Evolutionary conservation across 2,329 filamentous ascomycete genomes (phyloP).

Genomic region (Neurospora crassa): DNA sequence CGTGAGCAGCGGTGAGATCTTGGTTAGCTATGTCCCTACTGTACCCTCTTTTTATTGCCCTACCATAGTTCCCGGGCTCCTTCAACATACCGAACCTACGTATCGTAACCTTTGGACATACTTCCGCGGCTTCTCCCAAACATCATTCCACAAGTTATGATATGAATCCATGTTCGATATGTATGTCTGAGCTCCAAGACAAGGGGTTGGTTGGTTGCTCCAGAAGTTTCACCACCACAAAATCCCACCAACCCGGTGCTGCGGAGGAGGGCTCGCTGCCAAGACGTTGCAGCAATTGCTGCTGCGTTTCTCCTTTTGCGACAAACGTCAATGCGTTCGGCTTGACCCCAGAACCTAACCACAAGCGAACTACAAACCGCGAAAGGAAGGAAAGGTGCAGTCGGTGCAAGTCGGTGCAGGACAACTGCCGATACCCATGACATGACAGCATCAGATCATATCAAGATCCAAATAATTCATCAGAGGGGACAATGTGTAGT

Average conservation of each 20-base stretch:
- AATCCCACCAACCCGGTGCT: constrained; percentile 10
- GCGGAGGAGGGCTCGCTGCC: not conserved
- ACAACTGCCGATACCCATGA: not conserved
- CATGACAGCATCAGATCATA: not conserved
- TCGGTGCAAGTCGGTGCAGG: not conserved
- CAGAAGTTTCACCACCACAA: not conserved
- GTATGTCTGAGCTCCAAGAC: not conserved
- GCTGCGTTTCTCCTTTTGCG: not conserved
- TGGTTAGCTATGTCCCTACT: not conserved
- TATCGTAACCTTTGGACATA: not conserved
- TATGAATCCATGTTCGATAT: not conserved
- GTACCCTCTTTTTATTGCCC: not conserved
- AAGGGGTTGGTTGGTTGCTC: not conserved
- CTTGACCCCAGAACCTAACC: not conserved
- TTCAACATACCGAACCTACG: not conserved
- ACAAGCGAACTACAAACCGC: not conserved
- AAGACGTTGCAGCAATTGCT: constrained; percentile 7
- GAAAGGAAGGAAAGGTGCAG: not conserved
- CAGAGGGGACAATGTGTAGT: not conserved
- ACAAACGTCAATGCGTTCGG: not conserved
- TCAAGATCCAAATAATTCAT: not conserved
- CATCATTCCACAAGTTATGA: not conserved
- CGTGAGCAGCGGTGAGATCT: not conserved
- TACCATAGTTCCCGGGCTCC: not conserved
- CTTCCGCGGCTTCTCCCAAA: not conserved